Evolutionary conservation across 2,329 filamentous ascomycete species (phyloP).

Genomic region (Fusarium lyarnte): DNA sequence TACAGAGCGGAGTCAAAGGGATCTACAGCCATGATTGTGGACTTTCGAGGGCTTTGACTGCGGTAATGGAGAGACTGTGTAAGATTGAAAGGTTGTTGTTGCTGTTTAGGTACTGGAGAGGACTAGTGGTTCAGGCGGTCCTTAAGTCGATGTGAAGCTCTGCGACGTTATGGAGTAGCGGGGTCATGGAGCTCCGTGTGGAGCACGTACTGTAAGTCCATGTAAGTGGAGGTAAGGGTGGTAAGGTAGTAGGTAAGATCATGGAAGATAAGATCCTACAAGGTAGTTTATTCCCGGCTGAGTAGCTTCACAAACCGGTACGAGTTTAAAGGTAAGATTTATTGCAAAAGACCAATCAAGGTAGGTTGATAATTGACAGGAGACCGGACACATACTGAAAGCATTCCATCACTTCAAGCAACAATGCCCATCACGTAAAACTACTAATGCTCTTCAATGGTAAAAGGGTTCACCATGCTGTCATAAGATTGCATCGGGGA

Average conservation of each 20-base stretch:
- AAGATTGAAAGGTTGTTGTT: background rate
- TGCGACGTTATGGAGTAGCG: conserved; percentile 38
- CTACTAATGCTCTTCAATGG: background rate
- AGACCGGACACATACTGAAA: background rate
- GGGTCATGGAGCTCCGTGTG: conserved; percentile 37
- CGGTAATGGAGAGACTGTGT: background rate
- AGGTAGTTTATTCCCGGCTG: background rate
- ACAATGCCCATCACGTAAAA: background rate
- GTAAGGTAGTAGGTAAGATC: background rate
- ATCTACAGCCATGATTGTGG: conserved; percentile 62
- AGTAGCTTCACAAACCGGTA: background rate
- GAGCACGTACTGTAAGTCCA: conserved; percentile 22
- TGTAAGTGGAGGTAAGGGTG: background rate
- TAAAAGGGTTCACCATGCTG: background rate
- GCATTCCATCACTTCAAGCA: background rate
- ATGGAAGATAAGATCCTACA: background rate
- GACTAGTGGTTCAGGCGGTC: conserved; percentile 4
- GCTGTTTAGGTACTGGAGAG: background rate
- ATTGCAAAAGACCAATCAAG: background rate
- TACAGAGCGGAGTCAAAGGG: conserved; percentile 82
- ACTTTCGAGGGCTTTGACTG: background rate
- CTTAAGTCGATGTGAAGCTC: conserved; percentile 28
- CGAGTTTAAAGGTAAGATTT: background rate
- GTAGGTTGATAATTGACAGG: background rate
- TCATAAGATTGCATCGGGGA: background rate